Evolutionary conservation across 2,329 filamentous ascomycete species (phyloP), one percentile per base, ranked within the genome.

Genomic region (Didymella segeticola): DNA sequence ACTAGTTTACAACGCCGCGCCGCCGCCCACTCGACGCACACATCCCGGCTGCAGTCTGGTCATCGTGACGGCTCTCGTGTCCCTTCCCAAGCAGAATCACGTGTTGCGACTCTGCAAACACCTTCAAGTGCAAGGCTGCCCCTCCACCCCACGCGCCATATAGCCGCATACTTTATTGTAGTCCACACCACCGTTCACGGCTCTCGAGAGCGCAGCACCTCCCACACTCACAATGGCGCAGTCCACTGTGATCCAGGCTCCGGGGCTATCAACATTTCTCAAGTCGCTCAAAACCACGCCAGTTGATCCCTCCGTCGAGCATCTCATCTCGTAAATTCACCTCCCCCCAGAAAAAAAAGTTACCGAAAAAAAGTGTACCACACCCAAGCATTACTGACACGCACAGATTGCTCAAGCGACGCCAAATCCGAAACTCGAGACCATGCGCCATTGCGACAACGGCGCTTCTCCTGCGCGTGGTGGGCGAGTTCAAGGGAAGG

Each of bases 401-500:
- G 31, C 64, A 11, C 65, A 95, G 91, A 46, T 86, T 97, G 17
- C 84, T 99, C 61, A 97, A 96, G 77, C 84, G 93, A 72, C 84
- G 93, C 66, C 93, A 98, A 72, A 96, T 99, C 69, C 86, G 85
- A 57, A 91, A 91, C 62, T 91, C 93, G 39, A 87, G 95, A 74
- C 86, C 90, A 74, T 97, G 93, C 77, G 95, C 95, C 52, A 86
- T 95, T 54, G 93, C 93, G 57, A 98, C 93, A 2, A 90, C 93
- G 19, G 89, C 96, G 66, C 86, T 98, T 23, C 86, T 99, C 36
- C 85, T 92, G 45, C 89, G 91, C 57, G 90, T 97, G 19, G 90
- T 99, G 45, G 90, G 90, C 27, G 87, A 87, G 60, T 89, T 89
- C 64, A 90, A 88, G 73, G 93, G 89, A 78, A 83, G 83, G 57